Evolutionary conservation across 441 rosid genomes (phyloP).

Genomic region (Erodium texanum): DNA sequence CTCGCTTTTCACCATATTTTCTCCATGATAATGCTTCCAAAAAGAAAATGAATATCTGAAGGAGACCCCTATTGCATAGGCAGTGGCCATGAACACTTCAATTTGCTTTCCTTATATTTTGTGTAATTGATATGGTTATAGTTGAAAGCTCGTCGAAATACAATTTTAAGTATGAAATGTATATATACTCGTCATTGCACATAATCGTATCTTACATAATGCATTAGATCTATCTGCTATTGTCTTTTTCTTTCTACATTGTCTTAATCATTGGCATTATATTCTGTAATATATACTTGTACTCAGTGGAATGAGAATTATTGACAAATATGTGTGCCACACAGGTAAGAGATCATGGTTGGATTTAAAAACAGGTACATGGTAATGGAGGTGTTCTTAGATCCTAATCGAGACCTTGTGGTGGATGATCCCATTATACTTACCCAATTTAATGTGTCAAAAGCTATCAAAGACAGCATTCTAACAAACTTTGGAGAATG

Average conservation of each 20-base stretch:
- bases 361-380: constrained; percentile 71
- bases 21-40: too few species aligned
- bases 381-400: constrained; percentile 67
- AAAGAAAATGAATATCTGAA: too few species aligned
- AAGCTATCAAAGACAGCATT: constrained; percentile 59
- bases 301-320: not conserved
- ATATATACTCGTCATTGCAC: too few species aligned
- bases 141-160: too few species aligned
- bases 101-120: too few species aligned
- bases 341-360: constrained; percentile 37
- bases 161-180: too few species aligned
- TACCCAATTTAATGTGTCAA: constrained; percentile 52
- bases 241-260: not conserved
- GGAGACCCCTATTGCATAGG: too few species aligned
- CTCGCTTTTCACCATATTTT: too few species aligned
- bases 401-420: constrained; percentile 49
- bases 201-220: too few species aligned
- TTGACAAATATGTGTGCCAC: not conserved
- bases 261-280: not conserved
- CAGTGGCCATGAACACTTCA: too few species aligned
- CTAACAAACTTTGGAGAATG: constrained; percentile 64
- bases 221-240: too few species aligned
- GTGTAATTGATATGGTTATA: too few species aligned
- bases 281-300: not conserved
- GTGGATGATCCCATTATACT: constrained; percentile 53